Percentiles rank a stretch among this genome's conserved stretches.
Evolutionary conservation across 345 rosid species (phyloP).

Genomic region (Acer campestre): DNA sequence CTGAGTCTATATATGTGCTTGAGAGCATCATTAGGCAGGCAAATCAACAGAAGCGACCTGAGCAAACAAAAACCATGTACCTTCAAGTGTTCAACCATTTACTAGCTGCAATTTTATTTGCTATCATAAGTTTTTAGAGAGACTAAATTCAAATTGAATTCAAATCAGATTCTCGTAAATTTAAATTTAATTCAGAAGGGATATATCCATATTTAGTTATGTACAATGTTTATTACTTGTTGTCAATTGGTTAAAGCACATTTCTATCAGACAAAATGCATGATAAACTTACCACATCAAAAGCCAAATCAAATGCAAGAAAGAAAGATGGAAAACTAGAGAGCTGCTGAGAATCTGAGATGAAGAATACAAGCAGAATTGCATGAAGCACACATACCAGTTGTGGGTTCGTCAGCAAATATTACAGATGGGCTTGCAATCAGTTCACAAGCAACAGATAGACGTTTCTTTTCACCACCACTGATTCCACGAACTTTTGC

Average conservation of each 20-base stretch:
- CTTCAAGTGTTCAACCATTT: not conserved
- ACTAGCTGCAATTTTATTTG: not conserved
- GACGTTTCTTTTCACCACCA: slow-evolving; percentile 96
- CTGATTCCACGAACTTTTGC: slow-evolving; percentile 97
- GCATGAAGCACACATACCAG: slow-evolving; percentile 52
- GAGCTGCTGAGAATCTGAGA: slow-evolving; percentile 9
- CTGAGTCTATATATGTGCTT: not conserved
- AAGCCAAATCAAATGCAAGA: slow-evolving; percentile 14
- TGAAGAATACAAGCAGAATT: slow-evolving; percentile 10
- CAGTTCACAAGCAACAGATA: slow-evolving; percentile 89
- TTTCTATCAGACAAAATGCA: not conserved
- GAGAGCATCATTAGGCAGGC: not conserved
- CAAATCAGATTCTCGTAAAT: not conserved
- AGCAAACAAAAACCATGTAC: not conserved
- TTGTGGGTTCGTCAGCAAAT: slow-evolving; percentile 98
- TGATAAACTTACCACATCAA: not conserved
- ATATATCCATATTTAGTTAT: not conserved
- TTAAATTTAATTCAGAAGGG: not conserved
- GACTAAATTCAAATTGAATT: not conserved
- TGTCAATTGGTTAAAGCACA: not conserved
- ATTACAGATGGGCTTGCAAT: slow-evolving; percentile 97
- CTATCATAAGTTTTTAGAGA: not conserved
- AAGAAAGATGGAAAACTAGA: slow-evolving; percentile 9
- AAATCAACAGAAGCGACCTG: not conserved
- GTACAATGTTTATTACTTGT: not conserved